A percentile compares a stretch with the other conserved stretches of the same genome.
phyloP scores from a whole-genome alignment of 345 rosid species.

The Pugionium dolabratum region DNA sequence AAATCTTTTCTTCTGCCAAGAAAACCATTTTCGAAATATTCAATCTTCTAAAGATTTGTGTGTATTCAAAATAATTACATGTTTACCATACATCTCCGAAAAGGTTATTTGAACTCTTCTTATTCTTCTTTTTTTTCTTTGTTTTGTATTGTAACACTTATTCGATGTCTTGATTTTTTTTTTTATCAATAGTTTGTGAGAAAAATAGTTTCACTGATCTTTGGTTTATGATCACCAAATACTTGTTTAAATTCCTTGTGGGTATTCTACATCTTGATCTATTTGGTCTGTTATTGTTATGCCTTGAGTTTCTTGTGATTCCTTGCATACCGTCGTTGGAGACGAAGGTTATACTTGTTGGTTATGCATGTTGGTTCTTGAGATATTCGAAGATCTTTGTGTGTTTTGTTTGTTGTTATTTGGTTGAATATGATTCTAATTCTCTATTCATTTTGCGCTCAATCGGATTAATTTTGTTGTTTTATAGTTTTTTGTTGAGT shows the following conservation, averaged over 20 bases:
- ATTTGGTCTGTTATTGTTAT: slow-evolving; percentile 3
- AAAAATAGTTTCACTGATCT: slow-evolving; percentile 10
- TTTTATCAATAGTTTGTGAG: not conserved
- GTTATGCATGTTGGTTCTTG: too few relatives aligned
- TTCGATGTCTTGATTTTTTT: not conserved
- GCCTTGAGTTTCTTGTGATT: slow-evolving; percentile 27
- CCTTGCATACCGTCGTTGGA: slow-evolving; percentile 16
- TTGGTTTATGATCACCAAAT: slow-evolving; percentile 14
- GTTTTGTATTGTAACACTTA: not conserved
- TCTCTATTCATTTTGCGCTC: too few relatives aligned
- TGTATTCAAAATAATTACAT: not conserved
- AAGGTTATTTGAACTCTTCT: slow-evolving; percentile 1
- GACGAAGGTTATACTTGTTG: too few relatives aligned
- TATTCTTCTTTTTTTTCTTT: not conserved
- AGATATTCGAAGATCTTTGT: too few relatives aligned
- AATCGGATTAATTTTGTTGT: too few relatives aligned
- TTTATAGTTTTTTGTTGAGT: too few relatives aligned
- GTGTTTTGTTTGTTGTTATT: too few relatives aligned
- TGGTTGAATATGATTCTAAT: too few relatives aligned
- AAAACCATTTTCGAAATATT: slow-evolving; percentile 25
- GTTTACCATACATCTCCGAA: not conserved
- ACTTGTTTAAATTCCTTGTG: slow-evolving; percentile 17
- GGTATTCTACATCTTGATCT: slow-evolving; percentile 10
- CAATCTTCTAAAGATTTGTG: slow-evolving; percentile 31
- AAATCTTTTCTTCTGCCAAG: slow-evolving; percentile 28